Conservation (phyloP, 495 filamentous ascomycete genomes). For the Penicillium arizonense region DNA sequence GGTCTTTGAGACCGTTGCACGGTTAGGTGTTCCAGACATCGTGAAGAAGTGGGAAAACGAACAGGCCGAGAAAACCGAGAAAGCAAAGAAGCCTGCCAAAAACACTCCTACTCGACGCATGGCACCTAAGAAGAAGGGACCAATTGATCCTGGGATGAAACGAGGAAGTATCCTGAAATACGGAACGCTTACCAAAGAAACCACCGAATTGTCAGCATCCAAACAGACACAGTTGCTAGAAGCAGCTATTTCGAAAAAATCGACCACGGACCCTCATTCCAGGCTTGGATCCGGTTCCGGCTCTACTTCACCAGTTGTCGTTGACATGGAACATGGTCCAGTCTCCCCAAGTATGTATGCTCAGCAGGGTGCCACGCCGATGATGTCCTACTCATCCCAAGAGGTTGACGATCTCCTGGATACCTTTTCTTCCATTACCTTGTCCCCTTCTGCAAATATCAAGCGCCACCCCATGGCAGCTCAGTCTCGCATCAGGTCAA, state of each 20-base stretch:
- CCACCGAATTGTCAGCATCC: conserved; percentile 30
- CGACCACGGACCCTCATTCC: conserved; percentile 13
- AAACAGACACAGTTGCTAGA: conserved; percentile 35
- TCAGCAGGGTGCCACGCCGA: not conserved
- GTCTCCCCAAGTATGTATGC: conserved; percentile 23
- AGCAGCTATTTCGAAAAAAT: conserved; percentile 22
- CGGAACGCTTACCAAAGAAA: conserved; percentile 43
- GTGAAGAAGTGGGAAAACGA: conserved; percentile 76
- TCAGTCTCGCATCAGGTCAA: conserved; percentile 7
- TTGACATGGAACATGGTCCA: conserved; percentile 12
- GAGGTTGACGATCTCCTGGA: conserved; percentile 31
- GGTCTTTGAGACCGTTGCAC: conserved; percentile 71
- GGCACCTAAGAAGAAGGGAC: conserved; percentile 40
- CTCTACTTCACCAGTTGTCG: conserved; percentile 1
- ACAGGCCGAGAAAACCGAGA: conserved; percentile 36
- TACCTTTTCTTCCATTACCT: conserved; percentile 26
- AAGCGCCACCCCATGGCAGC: conserved; percentile 26
- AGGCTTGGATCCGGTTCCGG: not conserved
- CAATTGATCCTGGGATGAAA: conserved; percentile 45
- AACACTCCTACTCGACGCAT: conserved; percentile 28
- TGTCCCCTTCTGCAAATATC: conserved; percentile 16
- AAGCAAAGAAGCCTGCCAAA: conserved; percentile 22
- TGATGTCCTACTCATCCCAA: not conserved
- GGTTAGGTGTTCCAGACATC: conserved; percentile 66
- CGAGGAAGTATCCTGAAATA: conserved; percentile 47